Base-by-base conservation (phyloP, 306 rosid species). In the Clitoria ternatea region DNA sequence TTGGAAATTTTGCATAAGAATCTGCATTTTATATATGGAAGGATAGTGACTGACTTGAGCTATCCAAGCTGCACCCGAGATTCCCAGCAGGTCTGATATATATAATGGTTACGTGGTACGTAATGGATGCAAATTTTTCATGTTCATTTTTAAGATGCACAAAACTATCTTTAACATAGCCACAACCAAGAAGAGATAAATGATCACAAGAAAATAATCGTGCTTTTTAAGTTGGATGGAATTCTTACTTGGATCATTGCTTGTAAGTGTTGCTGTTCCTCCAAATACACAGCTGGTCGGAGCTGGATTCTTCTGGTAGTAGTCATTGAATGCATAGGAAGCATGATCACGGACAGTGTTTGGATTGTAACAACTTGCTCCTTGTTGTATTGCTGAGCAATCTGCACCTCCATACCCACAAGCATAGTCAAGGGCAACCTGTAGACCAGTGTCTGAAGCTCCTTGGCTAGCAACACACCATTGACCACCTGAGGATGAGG, bases 381-480 rank as follows among this genome's bases (percentile, higher is more conserved):
- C 90, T 9, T 79, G 9, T 68, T 91, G 96, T 77, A 94, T 5
- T 29, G 82, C 78, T 5, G 95, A 81, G 66, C 98, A 94, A 70
- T 90, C 96, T 63, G 97, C 83, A 43, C 91, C 91, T 44, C 98
- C 95, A 68, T 83, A 81, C 47, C 98, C 97, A 70, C 98, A 90
- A 54, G 96, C 98, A 63, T 94, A 90, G 79, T 90, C 97, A 43
- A 94, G 86, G 68, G 99, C 99, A 56, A 81, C 92, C 81, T 90
- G 99, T 33, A 91, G 72, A 42, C 87, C 91, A 36, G 88, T 85
- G 54, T 86, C 91, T 22, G 97, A 77, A 76, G 95, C 85, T 24
- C 85, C 19, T 62, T 77, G 86, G 65, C 54, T 89, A 61, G 95
- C 97, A 72, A 86, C 71, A 73, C 98, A 94, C 99, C 99, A 94